Conservation (phyloP, 192 early-diverging fungal species). For the Pilobolus umbonatus region DNA sequence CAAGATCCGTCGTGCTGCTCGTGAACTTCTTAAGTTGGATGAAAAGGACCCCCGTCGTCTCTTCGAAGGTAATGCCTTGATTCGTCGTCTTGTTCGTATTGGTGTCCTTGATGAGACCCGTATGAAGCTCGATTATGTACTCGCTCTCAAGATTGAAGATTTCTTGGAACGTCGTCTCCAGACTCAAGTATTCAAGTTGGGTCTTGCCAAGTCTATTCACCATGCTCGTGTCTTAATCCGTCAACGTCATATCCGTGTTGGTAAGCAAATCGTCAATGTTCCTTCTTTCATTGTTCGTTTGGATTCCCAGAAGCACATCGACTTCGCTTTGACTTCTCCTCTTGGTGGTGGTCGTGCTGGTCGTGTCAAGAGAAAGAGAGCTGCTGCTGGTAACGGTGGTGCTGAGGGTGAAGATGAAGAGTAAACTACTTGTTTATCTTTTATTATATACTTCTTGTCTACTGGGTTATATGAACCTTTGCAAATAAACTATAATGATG, state of each 20-base stretch:
- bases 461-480: conserved; percentile 27
- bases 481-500: conserved; percentile 8
- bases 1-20: conserved; percentile 99
- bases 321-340: conserved; percentile 68
- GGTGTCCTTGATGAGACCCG: conserved; percentile 97
- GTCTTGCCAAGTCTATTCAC: conserved; percentile 97
- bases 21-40: conserved; percentile 97
- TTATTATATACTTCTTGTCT: too few relatives aligned
- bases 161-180: conserved; percentile 98
- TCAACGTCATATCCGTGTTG: conserved; percentile 97
- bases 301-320: conserved; percentile 60
- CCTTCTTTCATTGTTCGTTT: conserved; percentile 95
- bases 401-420: conserved; percentile 71
- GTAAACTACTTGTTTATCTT: conserved; percentile 20
- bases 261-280: conserved; percentile 96
- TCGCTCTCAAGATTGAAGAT: conserved; percentile 96
- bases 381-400: conserved; percentile 56
- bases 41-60: conserved; percentile 96
- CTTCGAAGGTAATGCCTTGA: conserved; percentile 99
- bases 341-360: conserved; percentile 98
- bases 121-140: conserved; percentile 98
- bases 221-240: conserved; percentile 98
- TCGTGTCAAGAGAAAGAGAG: conserved; percentile 95
- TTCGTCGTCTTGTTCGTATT: conserved; percentile 96
- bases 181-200: conserved; percentile 98